phyloP scores from a whole-genome alignment of 2,329 filamentous ascomycete genomes.

The Neobulgaria alba region DNA sequence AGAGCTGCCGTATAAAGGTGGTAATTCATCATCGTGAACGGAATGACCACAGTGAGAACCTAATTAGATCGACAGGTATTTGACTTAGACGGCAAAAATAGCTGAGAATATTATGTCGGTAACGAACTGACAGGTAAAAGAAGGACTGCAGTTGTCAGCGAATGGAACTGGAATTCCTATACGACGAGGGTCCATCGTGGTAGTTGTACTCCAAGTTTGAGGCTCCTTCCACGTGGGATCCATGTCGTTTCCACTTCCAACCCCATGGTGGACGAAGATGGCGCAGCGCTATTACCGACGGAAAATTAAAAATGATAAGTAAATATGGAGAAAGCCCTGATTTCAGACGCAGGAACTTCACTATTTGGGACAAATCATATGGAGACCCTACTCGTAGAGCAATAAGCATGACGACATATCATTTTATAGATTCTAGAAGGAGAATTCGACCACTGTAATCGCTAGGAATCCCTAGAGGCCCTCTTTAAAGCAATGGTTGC shows the following conservation, averaged over 20 bases:
- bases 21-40: not conserved
- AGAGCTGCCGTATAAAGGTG: constrained; percentile 1
- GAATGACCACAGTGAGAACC: not conserved
- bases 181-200: not conserved
- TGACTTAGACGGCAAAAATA: not conserved
- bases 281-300: not conserved
- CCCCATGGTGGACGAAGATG: not conserved
- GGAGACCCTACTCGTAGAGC: no score
- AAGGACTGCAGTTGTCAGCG: not conserved
- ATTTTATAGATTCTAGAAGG: no score
- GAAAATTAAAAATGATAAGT: constrained; percentile 1
- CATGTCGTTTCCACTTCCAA: not conserved
- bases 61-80: constrained; percentile 1
- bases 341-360: no score
- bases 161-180: not conserved
- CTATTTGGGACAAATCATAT: no score
- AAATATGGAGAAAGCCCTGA: no score
- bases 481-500: no score
- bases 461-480: no score
- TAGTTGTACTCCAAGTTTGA: constrained; percentile 1
- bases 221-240: constrained; percentile 1
- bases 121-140: not conserved
- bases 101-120: not conserved
- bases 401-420: no score
- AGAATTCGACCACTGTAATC: no score